Evolutionary conservation across 2,329 filamentous ascomycete genomes (phyloP).

Genomic region (Monosporascus sp.): DNA sequence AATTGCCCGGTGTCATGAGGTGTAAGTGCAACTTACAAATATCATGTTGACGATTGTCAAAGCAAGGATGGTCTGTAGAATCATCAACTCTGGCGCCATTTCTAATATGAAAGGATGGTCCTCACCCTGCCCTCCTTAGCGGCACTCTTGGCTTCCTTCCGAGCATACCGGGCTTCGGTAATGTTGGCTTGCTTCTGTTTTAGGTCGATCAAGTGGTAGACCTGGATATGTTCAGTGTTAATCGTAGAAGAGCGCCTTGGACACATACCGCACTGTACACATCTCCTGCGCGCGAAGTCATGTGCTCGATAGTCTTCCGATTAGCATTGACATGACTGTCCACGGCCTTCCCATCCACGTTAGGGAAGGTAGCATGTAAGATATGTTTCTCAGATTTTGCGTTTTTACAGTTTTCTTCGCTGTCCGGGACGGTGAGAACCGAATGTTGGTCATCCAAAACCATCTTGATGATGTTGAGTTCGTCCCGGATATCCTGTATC

Average conservation of each 20-base stretch:
- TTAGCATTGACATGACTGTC: no score
- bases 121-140: neutral
- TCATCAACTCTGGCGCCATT: neutral
- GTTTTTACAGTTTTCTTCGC: no score
- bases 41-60: neutral
- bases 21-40: neutral
- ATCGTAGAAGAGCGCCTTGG: neutral
- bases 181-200: neutral
- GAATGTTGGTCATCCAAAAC: no score
- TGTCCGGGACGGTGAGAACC: no score
- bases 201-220: neutral
- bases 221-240: neutral
- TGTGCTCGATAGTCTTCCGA: no score
- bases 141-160: neutral
- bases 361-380: no score
- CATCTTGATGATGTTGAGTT: no score
- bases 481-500: no score
- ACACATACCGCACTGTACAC: neutral
- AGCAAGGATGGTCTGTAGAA: neutral
- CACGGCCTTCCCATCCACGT: no score
- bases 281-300: no score
- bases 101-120: neutral
- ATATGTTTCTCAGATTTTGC: no score
- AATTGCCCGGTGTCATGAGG: neutral
- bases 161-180: neutral